Evolutionary conservation across 23 red algal genomes (phyloP), one percentile per base, ranked within the genome.

Genomic region (Chondrus crispus): DNA sequence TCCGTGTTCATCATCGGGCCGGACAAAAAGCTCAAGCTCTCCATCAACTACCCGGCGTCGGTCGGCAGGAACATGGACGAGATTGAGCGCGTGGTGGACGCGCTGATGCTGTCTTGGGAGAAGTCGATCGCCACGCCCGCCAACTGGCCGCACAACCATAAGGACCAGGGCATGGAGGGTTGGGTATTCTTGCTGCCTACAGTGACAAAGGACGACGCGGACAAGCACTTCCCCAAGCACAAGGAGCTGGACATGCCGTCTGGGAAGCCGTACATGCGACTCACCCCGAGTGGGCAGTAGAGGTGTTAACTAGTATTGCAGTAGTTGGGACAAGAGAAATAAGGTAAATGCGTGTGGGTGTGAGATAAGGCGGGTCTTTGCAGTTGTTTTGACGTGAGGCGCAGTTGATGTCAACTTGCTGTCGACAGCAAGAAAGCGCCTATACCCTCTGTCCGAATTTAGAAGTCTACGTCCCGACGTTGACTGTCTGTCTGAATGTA

Each of bases 31-130:
- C 73, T 95, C 46, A 90, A 89, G 71, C 85, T 89, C 7, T 85
- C 75, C 33, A n/a, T 95, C 20, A 91, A 73, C 35, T 95, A 95
- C 47, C 93, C 93, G 7, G 69, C 86, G 9, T 48, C 63, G 20
- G 62, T 78, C 36, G 93, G 93, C 29, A 64, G 93, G 38, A 95
- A 95, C 76, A 91, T 95, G 74, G 88, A 91, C 69, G 93, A 95
- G 44, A 64, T 95, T 24, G 54, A 91, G 79, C 93, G 93, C 2
- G 74, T 64, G 36, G 71, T 95, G 47, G 93, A 95, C 81, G 72
- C 93, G 37, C 68, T 95, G 2, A 87, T 91, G 40, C 41, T 74
- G 49, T 91, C 85, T 22, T 46, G 55, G 44, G 40, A 78, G 6
- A 69, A 84, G 63, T 60, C 51, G n/a, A 57, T 89, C 42, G 93